Evolutionary conservation across 148 eudicot genomes (phyloP).

Genomic region (Talinum fruticosum): DNA sequence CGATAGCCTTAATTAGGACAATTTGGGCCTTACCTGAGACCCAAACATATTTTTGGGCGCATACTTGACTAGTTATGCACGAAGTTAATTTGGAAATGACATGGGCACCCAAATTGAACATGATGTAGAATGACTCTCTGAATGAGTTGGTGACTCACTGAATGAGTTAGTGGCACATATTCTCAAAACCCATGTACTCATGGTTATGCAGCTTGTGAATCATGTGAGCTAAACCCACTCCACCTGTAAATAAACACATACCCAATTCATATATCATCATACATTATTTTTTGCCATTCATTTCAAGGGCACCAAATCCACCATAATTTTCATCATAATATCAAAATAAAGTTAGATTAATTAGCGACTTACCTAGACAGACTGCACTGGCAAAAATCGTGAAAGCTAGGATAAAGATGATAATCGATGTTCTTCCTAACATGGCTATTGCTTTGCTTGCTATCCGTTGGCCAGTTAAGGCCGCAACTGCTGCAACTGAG

Average conservation of each 20-base stretch:
- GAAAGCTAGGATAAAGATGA: slow-evolving; percentile 31
- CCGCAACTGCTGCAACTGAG: slow-evolving; percentile 29
- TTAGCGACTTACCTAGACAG: slow-evolving; percentile 28
- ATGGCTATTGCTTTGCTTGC: slow-evolving; percentile 23
- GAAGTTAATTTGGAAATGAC: no score
- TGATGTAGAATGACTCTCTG: no score
- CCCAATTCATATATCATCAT: no score
- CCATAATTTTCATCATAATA: not conserved
- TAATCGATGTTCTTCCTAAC: slow-evolving; percentile 37
- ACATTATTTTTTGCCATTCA: no score
- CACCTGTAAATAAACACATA: slow-evolving; percentile 7
- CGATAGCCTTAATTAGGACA: no score
- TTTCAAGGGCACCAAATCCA: not conserved
- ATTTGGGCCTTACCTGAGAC: no score
- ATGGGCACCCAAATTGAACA: no score
- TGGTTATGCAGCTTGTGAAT: slow-evolving; percentile 16
- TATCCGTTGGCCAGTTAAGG: slow-evolving; percentile 32
- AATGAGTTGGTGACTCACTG: no score
- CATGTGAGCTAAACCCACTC: slow-evolving; percentile 12
- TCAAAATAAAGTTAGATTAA: not conserved
- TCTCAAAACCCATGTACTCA: slow-evolving; percentile 24
- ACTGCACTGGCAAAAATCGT: slow-evolving; percentile 31
- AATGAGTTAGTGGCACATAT: slow-evolving; percentile 9
- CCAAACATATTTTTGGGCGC: no score
- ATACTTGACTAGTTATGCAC: no score